phyloP scores from a whole-genome alignment of 2,329 filamentous ascomycete species.

The Aspergillus tamarii region DNA sequence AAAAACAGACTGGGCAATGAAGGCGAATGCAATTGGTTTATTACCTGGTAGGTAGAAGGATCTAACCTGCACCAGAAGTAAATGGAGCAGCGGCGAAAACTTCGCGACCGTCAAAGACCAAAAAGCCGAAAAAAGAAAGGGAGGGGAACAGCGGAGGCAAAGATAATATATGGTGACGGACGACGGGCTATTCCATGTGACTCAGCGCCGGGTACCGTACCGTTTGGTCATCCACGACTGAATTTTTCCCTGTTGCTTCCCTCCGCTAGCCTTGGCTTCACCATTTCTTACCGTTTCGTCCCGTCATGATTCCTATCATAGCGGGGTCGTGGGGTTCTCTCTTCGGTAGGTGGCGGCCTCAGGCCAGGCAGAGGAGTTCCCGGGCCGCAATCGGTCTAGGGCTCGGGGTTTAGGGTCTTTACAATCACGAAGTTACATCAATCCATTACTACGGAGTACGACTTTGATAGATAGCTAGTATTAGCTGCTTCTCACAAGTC shows the following conservation, averaged over 20 bases:
- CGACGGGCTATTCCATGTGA: neutral
- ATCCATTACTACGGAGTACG: neutral
- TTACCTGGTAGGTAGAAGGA: constrained; percentile 3
- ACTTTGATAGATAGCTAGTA: neutral
- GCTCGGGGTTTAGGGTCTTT: constrained; percentile 23
- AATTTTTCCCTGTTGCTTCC: neutral
- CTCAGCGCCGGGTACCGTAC: constrained; percentile 5
- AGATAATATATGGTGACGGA: constrained; percentile 20
- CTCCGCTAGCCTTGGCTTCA: neutral
- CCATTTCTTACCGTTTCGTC: constrained; percentile 6
- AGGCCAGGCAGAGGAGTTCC: constrained; percentile 1
- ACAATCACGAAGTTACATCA: constrained; percentile 14
- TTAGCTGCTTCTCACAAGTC: neutral
- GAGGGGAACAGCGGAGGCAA: constrained; percentile 19
- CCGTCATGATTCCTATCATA: constrained; percentile 6
- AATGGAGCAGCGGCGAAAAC: constrained; percentile 31
- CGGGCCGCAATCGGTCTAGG: constrained; percentile 24
- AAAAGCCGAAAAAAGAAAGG: constrained; percentile 30
- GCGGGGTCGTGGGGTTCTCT: constrained; percentile 18
- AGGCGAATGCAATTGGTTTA: constrained; percentile 4
- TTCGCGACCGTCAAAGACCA: constrained; percentile 32
- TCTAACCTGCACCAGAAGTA: constrained; percentile 14
- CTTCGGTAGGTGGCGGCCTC: constrained; percentile 21
- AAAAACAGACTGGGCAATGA: constrained; percentile 1
- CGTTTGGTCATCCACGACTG: neutral